Percentiles rank a stretch among this genome's conserved stretches.
phyloP scores from a whole-genome alignment of 805 yeast genomes.

The Helenozyma baotianmanensis region DNA sequence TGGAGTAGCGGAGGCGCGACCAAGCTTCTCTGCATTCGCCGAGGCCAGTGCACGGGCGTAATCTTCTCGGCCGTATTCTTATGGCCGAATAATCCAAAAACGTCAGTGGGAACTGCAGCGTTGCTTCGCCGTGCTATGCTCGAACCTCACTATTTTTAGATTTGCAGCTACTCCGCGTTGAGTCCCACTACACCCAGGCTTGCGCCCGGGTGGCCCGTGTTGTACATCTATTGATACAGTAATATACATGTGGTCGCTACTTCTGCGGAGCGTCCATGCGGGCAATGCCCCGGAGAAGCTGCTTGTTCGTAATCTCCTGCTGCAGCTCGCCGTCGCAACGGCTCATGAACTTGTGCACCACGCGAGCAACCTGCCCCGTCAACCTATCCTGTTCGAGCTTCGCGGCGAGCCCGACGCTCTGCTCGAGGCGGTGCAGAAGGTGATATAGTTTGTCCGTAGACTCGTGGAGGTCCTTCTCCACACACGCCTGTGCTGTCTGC shows the following conservation, averaged over 20 bases:
- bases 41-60: too few species aligned
- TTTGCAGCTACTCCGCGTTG: too few species aligned
- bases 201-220: too few species aligned
- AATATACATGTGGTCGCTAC: slow-evolving; percentile 3
- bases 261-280: slow-evolving; percentile 4
- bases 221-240: too few species aligned
- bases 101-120: too few species aligned
- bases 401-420: slow-evolving; percentile 21
- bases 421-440: slow-evolving; percentile 25
- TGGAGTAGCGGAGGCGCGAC: too few species aligned
- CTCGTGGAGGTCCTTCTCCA: slow-evolving; percentile 18
- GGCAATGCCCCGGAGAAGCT: slow-evolving; percentile 11
- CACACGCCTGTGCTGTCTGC: slow-evolving; percentile 10
- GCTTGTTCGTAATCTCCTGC: slow-evolving; percentile 2
- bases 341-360: slow-evolving; percentile 8
- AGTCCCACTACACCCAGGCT: too few species aligned
- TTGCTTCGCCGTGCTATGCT: too few species aligned
- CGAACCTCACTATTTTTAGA: too few species aligned
- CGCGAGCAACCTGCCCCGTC: slow-evolving; percentile 6
- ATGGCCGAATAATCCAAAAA: too few species aligned
- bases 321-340: slow-evolving; percentile 2
- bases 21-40: too few species aligned
- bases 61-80: too few species aligned
- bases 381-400: slow-evolving; percentile 5
- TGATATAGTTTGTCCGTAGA: slow-evolving; percentile 37